Percentiles rank a stretch among this genome's conserved stretches.
Conservation (phyloP, 495 filamentous ascomycete genomes). For the Penicillium daleae region DNA sequence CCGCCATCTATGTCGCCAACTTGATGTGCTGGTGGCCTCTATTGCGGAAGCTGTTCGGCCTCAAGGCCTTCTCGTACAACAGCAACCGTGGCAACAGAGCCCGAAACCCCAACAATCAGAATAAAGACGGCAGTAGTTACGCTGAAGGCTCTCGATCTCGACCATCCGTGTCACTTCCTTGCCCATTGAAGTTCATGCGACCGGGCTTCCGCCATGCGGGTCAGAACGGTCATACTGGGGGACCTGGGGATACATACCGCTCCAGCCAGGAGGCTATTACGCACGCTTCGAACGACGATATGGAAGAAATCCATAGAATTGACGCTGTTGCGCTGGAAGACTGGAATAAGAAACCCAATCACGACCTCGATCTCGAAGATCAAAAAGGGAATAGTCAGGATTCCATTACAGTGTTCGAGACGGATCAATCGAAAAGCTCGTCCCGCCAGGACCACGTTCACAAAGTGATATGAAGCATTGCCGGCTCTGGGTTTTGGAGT, state of each 20-base stretch:
- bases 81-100: constrained; percentile 32
- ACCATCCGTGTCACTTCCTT: constrained; percentile 27
- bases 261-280: constrained; percentile 32
- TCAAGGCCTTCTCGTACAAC: constrained; percentile 38
- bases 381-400: constrained; percentile 14
- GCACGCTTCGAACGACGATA: constrained; percentile 14
- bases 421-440: neutral
- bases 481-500: neutral
- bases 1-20: constrained; percentile 66
- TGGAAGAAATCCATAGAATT: constrained; percentile 16
- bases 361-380: constrained; percentile 11
- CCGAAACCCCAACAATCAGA: constrained; percentile 22
- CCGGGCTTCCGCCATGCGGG: constrained; percentile 12
- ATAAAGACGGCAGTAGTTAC: constrained; percentile 19
- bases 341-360: constrained; percentile 11
- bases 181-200: constrained; percentile 17
- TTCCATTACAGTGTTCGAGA: constrained; percentile 6
- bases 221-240: neutral
- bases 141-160: constrained; percentile 21
- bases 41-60: constrained; percentile 54
- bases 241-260: constrained; percentile 9
- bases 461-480: neutral
- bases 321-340: constrained; percentile 20
- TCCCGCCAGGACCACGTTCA: neutral
- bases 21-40: constrained; percentile 66